phyloP scores from a whole-genome alignment of 2,329 filamentous ascomycete species.

The Clonostachys chloroleuca region DNA sequence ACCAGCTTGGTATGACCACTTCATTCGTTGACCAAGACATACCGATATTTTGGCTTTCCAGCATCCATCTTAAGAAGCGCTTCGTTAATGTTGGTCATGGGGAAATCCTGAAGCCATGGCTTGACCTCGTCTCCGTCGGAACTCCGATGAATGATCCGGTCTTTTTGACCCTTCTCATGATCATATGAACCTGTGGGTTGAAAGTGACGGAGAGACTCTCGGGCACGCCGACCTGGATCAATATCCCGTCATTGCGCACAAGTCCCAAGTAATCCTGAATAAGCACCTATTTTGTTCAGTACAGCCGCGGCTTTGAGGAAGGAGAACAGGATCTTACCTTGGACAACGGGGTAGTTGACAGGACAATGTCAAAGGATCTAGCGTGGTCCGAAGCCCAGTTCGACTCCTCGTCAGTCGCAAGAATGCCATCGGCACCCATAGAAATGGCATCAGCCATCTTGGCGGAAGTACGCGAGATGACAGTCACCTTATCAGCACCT shows the following conservation, averaged over 20 bases:
- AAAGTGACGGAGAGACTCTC: constrained; percentile 3
- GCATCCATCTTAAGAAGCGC: constrained; percentile 46
- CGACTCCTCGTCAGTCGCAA: constrained; percentile 29
- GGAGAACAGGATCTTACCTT: not conserved
- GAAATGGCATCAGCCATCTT: constrained; percentile 42
- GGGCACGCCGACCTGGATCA: constrained; percentile 57
- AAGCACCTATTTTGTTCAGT: constrained; percentile 41
- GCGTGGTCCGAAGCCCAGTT: constrained; percentile 49
- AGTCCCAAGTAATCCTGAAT: constrained; percentile 56
- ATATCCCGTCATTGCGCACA: constrained; percentile 48
- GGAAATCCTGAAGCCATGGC: constrained; percentile 49
- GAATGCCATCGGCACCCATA: constrained; percentile 7
- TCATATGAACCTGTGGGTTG: constrained; percentile 35
- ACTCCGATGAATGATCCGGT: constrained; percentile 42
- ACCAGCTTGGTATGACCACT: too few species aligned
- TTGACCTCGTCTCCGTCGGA: constrained; percentile 50
- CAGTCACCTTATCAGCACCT: constrained; percentile 55
- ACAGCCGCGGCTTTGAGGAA: not conserved
- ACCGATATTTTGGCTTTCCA: constrained; percentile 39
- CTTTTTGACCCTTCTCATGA: constrained; percentile 45
- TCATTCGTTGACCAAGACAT: constrained; percentile 31
- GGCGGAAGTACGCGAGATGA: constrained; percentile 54
- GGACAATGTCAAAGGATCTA: constrained; percentile 48
- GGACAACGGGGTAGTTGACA: constrained; percentile 47
- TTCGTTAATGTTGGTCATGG: constrained; percentile 47